phyloP scores from a whole-genome alignment of 495 filamentous ascomycete genomes.

The Penicillium arizonense region DNA sequence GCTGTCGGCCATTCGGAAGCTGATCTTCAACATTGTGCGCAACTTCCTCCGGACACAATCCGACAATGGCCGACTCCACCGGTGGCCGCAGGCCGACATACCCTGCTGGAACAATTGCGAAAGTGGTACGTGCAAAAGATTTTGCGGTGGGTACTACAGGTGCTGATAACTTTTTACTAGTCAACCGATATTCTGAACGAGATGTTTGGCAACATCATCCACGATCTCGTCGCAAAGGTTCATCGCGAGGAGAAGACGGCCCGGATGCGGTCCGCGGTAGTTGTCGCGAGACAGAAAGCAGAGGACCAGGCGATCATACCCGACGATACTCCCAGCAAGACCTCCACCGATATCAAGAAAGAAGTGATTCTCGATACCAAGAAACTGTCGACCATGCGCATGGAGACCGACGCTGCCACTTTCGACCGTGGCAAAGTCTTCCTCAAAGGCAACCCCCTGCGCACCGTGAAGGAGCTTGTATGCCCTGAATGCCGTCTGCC shows the following conservation, averaged over 20 bases:
- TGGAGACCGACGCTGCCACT: conserved; percentile 69
- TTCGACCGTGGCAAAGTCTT: conserved; percentile 71
- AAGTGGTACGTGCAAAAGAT: conserved; percentile 36
- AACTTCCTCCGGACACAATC: conserved; percentile 14
- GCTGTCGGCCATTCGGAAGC: conserved; percentile 18
- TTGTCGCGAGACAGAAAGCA: conserved; percentile 65
- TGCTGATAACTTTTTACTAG: conserved; percentile 21
- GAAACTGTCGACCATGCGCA: conserved; percentile 41
- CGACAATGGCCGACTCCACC: conserved; percentile 40
- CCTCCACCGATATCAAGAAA: conserved; percentile 32
- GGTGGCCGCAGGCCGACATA: conserved; percentile 28
- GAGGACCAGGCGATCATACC: conserved; percentile 43
- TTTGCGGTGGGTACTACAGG: not conserved
- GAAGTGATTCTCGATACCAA: conserved; percentile 36
- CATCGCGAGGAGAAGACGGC: conserved; percentile 74
- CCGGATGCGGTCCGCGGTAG: conserved; percentile 70
- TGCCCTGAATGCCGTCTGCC: conserved; percentile 67
- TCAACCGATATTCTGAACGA: conserved; percentile 61
- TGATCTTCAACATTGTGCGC: conserved; percentile 8
- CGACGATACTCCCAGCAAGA: conserved; percentile 34
- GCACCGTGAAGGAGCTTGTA: conserved; percentile 66
- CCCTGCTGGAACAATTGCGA: conserved; percentile 43
- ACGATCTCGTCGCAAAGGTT: conserved; percentile 66
- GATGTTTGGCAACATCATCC: conserved; percentile 69
- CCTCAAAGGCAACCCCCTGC: conserved; percentile 73